A percentile compares a stretch with the other conserved stretches of the same genome.
These are phyloP conservation scores for Priceomyces castillae DNA, from an alignment of 805 yeast genomes.

Conservation along the genomic window DNA sequence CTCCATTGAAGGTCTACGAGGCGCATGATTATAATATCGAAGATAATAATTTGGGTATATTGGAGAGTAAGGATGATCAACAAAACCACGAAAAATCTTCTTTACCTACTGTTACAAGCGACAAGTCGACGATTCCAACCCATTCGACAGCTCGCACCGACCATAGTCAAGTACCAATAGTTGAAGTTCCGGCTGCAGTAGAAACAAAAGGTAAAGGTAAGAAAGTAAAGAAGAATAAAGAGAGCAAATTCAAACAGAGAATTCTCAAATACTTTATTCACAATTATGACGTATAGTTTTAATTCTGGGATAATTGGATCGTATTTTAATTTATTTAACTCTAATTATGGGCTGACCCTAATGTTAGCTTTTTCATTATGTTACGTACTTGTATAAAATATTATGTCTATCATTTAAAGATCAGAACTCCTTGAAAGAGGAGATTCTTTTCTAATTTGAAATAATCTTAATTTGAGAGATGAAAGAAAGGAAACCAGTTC, in stretches of 20 bases:
- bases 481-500: conserved; percentile 1
- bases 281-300: conserved; percentile 18
- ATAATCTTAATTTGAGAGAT: not conserved
- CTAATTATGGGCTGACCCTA: too few species aligned
- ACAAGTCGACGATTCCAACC: not conserved
- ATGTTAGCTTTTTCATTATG: not conserved
- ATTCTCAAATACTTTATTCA: conserved; percentile 33
- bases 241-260: conserved; percentile 19
- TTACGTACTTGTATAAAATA: not conserved
- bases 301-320: not conserved
- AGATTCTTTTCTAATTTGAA: conserved; percentile 2
- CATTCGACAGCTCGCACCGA: not conserved
- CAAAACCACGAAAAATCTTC: too few species aligned
- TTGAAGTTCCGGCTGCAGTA: not conserved
- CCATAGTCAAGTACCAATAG: not conserved
- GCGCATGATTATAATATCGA: too few species aligned
- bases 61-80: too few species aligned
- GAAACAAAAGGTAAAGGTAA: not conserved
- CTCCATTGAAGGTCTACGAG: too few species aligned
- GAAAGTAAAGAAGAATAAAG: conserved; percentile 7
- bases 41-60: too few species aligned
- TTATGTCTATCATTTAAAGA: not conserved
- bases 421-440: conserved; percentile 6
- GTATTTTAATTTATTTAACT: not conserved
- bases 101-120: not conserved